These are phyloP conservation scores for Ambrosiella xylebori DNA, from an alignment of 2,329 filamentous ascomycete genomes.

Conservation along the genomic window DNA sequence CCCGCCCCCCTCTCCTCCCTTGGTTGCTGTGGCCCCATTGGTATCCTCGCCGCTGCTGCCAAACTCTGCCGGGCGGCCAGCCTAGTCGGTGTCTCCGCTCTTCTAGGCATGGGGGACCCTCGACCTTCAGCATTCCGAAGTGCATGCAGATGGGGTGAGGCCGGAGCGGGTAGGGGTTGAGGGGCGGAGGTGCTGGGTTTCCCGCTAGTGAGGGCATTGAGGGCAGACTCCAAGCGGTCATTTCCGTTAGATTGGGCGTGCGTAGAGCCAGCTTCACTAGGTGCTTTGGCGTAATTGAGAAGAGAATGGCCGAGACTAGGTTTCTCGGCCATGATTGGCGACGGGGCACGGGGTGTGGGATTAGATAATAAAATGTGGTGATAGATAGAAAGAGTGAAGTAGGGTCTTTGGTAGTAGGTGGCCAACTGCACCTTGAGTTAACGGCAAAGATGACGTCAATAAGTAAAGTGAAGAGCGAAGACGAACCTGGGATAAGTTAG, in stretches of 20 bases:
- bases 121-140: background rate
- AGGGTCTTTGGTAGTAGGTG: background rate
- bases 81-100: constrained; percentile 9
- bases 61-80: constrained; percentile 7
- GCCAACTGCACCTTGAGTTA: too few species aligned
- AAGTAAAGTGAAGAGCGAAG: too few species aligned
- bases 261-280: constrained; percentile 7
- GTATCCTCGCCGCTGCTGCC: constrained; percentile 8
- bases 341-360: background rate
- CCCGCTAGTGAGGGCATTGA: constrained; percentile 4
- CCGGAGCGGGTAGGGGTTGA: background rate
- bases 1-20: background rate
- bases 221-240: constrained; percentile 7
- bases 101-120: constrained; percentile 6
- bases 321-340: constrained; percentile 2
- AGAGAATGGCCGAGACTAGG: constrained; percentile 7
- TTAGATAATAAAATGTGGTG: background rate
- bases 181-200: background rate
- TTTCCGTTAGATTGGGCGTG: background rate
- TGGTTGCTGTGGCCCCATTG: background rate
- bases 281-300: constrained; percentile 9
- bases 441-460: too few species aligned
- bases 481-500: too few species aligned
- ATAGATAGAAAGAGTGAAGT: background rate
- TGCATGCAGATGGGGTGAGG: background rate